Evolutionary conservation across 306 rosid species (phyloP), one percentile per base, ranked within the genome.

Genomic region (Glycine latifolia): DNA sequence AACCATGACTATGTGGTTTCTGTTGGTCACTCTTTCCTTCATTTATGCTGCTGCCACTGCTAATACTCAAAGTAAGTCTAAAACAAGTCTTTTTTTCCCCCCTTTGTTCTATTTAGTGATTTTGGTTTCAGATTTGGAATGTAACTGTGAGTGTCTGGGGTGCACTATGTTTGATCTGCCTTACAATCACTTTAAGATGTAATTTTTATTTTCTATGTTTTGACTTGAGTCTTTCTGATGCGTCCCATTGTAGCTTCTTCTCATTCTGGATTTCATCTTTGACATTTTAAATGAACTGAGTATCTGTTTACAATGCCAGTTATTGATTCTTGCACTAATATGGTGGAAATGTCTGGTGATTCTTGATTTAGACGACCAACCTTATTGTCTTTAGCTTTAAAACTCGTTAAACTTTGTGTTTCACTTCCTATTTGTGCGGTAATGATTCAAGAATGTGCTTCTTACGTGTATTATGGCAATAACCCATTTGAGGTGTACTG

Each of bases 1-100:
- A 54, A 4, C 44, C 71, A 17, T 53, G 39, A 86, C 67, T 47
- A 2, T 81, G 4, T 84, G 54, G 1, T 69, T 6, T 84, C 48
- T 78, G 54, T 7, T 78, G 10, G 4, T 65, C 59, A 39, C 50
- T 47, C 48, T 87, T 68, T 60, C 76, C 58, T 48, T 87, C 70
- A 47, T 81, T 69, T 73, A 9, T 62, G 79, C 82, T 62, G 79
- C 80, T 41, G 84, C 84, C 53, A 52, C 84, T 58, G 37, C 46
- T 75, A 15, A 9, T 78, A 68, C 86, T 84, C 90, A 87, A 74
- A 73, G 90, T 87, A 78, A 81, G 86, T 84, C 60, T 3, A 37
- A n/a, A 26, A 26, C 31, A 26, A 26, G 31, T 26, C 31, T 2
- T 26, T 26, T 20, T 4, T 26, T 39, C 62, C 2, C 35, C 31